A percentile compares a stretch with the other conserved stretches of the same genome.
Conservation (phyloP, 2,329 filamentous ascomycete genomes). For the Scedosporium aurantiacum region DNA sequence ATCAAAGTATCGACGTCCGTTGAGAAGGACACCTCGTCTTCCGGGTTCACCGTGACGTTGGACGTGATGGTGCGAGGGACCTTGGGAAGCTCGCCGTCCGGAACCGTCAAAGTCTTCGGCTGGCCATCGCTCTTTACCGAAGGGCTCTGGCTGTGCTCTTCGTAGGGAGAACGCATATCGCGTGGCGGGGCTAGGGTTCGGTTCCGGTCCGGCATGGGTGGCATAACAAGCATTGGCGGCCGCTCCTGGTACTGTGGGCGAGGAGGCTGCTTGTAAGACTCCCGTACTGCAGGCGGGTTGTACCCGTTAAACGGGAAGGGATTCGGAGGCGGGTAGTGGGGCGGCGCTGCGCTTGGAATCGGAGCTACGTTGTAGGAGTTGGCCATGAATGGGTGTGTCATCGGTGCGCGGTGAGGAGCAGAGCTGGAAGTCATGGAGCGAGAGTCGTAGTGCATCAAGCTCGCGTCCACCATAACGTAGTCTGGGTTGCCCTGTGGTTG, state of each 20-base stretch:
- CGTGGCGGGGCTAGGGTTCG: constrained; percentile 14
- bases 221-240: constrained; percentile 12
- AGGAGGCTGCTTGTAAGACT: constrained; percentile 20
- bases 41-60: constrained; percentile 34
- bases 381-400: constrained; percentile 34
- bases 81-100: constrained; percentile 6
- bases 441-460: constrained; percentile 39
- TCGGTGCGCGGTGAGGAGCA: constrained; percentile 26
- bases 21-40: constrained; percentile 52
- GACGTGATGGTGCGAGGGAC: constrained; percentile 28
- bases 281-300: constrained; percentile 21
- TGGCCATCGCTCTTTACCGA: constrained; percentile 22
- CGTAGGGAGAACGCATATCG: constrained; percentile 18
- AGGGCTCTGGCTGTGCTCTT: constrained; percentile 20
- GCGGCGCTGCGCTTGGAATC: constrained; percentile 28
- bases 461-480: constrained; percentile 36
- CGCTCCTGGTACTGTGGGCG: constrained; percentile 20
- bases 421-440: constrained; percentile 22
- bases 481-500: constrained; percentile 30
- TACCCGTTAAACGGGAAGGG: constrained; percentile 34
- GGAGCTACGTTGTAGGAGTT: constrained; percentile 31
- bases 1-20: constrained; percentile 81
- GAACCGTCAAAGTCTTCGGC: constrained; percentile 7
- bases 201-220: background rate
- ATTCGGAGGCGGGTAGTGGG: constrained; percentile 30